Evolutionary conservation across 73 alveolate species (phyloP), one percentile per base, ranked within the genome.

Genomic region (Blepharisma japonicum): DNA sequence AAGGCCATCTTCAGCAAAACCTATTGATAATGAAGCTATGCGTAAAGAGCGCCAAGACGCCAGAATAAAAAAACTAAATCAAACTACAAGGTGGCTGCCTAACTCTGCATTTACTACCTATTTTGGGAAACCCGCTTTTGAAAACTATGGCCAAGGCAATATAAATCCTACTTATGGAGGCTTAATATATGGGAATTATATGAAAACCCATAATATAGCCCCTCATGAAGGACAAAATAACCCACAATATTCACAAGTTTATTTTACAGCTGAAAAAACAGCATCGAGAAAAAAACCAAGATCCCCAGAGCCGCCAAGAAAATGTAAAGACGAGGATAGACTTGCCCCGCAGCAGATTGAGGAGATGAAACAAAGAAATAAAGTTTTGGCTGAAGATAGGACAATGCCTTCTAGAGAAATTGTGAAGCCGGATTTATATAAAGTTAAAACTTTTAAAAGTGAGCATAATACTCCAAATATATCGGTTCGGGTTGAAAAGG

Each of bases 91-190:
- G 83, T 96, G 99, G 99, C 80, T 96, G 45, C 97, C 98, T 47
- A 94, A 96, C 76, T 71, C 96, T 55, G 97, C 98, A 14, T 92
- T 91, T 79, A 91, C 96, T 46, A 94, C 98, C 39, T 94, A 92
- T 81, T 96, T 94, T 77, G 99, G 98, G 18, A 96, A 96, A 85
- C 99, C 99, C 68, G 98, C 98, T 6, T 96, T 94, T 86, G 98
- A 90, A 79, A 86, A 90, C 50, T 96, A 94, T 81, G 99, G 99
- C 6, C 86, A 89, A 61, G 98, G 96, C 6, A 96, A 96, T 83
- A 87, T 94, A 6, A 92, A 92, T 39, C 99, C 99, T 7, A 81
- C 96, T 39, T 91, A 87, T 56, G 99, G 99, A 14, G 99, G 99
- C 0, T 56, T 82, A 55, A 88, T 96, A 42, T 96, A 96, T 71